Conservation (phyloP, 176 grass and related monocot genomes). For the Canna indica region DNA sequence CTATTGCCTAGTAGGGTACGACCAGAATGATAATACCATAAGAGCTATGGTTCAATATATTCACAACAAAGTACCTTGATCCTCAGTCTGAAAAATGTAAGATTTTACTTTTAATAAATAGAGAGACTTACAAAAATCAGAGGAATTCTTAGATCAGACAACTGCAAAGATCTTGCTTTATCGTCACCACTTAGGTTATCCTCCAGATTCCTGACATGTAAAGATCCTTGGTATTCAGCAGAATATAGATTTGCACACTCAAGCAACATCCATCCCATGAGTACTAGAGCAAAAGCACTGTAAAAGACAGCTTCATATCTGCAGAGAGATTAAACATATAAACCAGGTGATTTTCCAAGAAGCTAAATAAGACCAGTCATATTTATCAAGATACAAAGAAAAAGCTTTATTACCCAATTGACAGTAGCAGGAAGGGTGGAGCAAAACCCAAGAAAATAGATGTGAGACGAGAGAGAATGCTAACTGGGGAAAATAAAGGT, state of each 20-base stretch:
- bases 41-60: too few relatives aligned
- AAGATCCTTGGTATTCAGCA: slow-evolving; percentile 47
- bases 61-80: too few relatives aligned
- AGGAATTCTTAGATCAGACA: slow-evolving; percentile 84
- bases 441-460: slow-evolving; percentile 97
- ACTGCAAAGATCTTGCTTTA: slow-evolving; percentile 58
- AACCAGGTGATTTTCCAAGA: background rate
- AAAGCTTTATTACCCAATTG: slow-evolving; percentile 51
- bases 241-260: slow-evolving; percentile 56
- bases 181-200: slow-evolving; percentile 34
- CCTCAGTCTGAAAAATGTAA: background rate
- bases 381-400: background rate
- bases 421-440: slow-evolving; percentile 83
- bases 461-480: slow-evolving; percentile 80
- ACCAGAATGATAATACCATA: too few relatives aligned
- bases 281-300: slow-evolving; percentile 65
- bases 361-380: background rate
- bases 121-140: slow-evolving; percentile 73
- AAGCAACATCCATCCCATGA: slow-evolving; percentile 82
- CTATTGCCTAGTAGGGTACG: too few relatives aligned
- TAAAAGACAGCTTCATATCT: slow-evolving; percentile 99
- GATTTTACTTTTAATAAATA: background rate
- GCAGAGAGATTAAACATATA: slow-evolving; percentile 8
- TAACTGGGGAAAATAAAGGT: slow-evolving; percentile 69
- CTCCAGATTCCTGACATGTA: slow-evolving; percentile 20